Conservation (phyloP, 148 eudicot species). For the Persicaria maculosa region DNA sequence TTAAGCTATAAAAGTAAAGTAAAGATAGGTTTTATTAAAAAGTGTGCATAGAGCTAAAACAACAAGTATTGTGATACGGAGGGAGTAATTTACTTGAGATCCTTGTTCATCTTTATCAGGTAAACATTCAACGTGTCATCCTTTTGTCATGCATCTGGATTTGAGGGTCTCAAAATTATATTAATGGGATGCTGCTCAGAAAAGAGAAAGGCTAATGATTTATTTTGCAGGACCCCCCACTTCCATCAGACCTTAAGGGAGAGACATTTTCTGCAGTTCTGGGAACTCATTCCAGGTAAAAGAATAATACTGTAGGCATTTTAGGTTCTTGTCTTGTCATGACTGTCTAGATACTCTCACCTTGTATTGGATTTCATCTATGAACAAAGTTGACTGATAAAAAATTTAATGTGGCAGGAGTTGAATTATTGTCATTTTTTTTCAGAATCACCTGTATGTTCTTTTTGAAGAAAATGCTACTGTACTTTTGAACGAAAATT, state of each 20-base stretch:
- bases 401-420: background rate
- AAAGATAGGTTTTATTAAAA: too few relatives aligned
- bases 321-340: background rate
- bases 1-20: too few relatives aligned
- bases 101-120: background rate
- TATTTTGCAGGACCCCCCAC: slow-evolving; percentile 60
- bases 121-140: background rate
- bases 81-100: too few relatives aligned
- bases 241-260: slow-evolving; percentile 82
- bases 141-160: background rate
- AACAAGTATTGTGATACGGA: too few relatives aligned
- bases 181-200: background rate
- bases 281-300: slow-evolving; percentile 88
- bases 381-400: background rate
- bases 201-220: background rate
- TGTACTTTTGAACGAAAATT: too few relatives aligned
- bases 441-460: too few relatives aligned
- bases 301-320: background rate
- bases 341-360: background rate
- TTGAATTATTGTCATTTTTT: too few relatives aligned
- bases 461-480: too few relatives aligned
- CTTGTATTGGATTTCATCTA: background rate
- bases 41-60: too few relatives aligned
- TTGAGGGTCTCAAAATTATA: background rate
- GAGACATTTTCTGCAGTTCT: slow-evolving; percentile 66